These are phyloP conservation scores for Ceratobasidium papillatum DNA, from an alignment of 1,284 basidiomycete species.

Conservation along the genomic window DNA sequence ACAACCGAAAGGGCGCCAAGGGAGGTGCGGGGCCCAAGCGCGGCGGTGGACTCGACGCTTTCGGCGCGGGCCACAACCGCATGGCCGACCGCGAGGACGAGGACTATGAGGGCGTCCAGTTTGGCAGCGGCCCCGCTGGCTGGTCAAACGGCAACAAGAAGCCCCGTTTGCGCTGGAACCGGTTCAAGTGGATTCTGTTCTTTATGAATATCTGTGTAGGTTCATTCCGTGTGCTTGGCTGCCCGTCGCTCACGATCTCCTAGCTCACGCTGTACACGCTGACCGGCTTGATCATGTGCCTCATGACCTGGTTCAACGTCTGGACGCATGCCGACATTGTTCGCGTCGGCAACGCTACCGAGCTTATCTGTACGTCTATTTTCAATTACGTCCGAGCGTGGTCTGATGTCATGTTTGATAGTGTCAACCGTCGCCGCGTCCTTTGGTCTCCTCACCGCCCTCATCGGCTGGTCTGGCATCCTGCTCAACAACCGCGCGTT, in stretches of 20 bases:
- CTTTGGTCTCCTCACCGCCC: slow-evolving; percentile 62
- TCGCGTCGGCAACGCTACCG: slow-evolving; percentile 66
- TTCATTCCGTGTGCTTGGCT: slow-evolving; percentile 42
- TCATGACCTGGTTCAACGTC: slow-evolving; percentile 73
- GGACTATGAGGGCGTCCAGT: slow-evolving; percentile 63
- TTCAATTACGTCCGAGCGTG: neutral
- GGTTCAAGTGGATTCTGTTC: slow-evolving; percentile 74
- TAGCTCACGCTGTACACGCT: slow-evolving; percentile 65
- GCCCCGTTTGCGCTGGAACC: slow-evolving; percentile 67
- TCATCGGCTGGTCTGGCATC: slow-evolving; percentile 74
- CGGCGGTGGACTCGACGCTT: slow-evolving; percentile 71
- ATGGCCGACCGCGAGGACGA: slow-evolving; percentile 68
- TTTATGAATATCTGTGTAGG: slow-evolving; percentile 62
- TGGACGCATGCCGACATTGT: slow-evolving; percentile 68
- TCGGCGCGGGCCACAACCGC: slow-evolving; percentile 60
- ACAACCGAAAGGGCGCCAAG: slow-evolving; percentile 52
- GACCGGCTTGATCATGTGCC: slow-evolving; percentile 62
- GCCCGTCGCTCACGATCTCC: slow-evolving; percentile 22
- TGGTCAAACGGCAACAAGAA: slow-evolving; percentile 55
- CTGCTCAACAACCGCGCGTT: slow-evolving; percentile 76
- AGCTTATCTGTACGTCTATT: slow-evolving; percentile 60
- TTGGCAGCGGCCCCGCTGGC: slow-evolving; percentile 46
- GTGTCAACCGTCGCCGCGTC: slow-evolving; percentile 66
- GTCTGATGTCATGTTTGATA: slow-evolving; percentile 44
- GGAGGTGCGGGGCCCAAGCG: slow-evolving; percentile 54